Evolutionary conservation across 805 yeast species (phyloP).

Genomic region (Myxozyma vanderwaltii): DNA sequence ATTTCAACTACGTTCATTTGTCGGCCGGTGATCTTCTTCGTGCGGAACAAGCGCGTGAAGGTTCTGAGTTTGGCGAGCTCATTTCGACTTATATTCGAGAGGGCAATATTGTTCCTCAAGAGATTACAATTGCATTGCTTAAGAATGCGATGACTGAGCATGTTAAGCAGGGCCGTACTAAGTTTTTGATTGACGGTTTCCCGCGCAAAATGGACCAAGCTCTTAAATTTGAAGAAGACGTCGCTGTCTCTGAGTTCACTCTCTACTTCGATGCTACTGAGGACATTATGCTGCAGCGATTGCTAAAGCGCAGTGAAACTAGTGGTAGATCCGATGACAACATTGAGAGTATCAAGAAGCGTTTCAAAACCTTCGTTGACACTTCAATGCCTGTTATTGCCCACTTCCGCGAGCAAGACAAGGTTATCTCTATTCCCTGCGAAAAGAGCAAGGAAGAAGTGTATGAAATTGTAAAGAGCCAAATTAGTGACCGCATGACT

Average conservation of each 20-base stretch:
- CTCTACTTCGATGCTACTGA: conserved; percentile 60
- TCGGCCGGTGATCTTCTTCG: conserved; percentile 96
- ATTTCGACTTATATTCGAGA: conserved; percentile 82
- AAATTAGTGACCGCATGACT: conserved; percentile 51
- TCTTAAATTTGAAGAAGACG: conserved; percentile 77
- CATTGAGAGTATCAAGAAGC: conserved; percentile 82
- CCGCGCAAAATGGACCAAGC: conserved; percentile 99
- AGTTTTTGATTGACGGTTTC: conserved; percentile 90
- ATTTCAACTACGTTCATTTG: conserved; percentile 80
- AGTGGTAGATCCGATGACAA: conserved; percentile 95
- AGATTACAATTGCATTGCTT: conserved; percentile 79
- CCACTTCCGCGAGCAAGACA: conserved; percentile 55
- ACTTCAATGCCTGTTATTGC: conserved; percentile 95
- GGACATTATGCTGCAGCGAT: conserved; percentile 81
- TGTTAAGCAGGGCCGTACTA: conserved; percentile 45
- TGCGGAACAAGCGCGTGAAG: conserved; percentile 83
- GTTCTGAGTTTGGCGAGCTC: conserved; percentile 80
- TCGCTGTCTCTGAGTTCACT: conserved; percentile 46
- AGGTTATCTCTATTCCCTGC: conserved; percentile 78
- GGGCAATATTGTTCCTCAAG: conserved; percentile 92
- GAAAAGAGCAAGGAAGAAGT: conserved; percentile 77
- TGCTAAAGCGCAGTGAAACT: conserved; percentile 89
- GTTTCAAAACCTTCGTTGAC: conserved; percentile 82
- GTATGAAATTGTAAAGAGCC: conserved; percentile 64
- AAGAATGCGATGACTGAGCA: conserved; percentile 70